A percentile compares a stretch with the other conserved stretches of the same genome.
Conservation (phyloP, 2,329 filamentous ascomycete species). For the Orbilia brochopaga region DNA sequence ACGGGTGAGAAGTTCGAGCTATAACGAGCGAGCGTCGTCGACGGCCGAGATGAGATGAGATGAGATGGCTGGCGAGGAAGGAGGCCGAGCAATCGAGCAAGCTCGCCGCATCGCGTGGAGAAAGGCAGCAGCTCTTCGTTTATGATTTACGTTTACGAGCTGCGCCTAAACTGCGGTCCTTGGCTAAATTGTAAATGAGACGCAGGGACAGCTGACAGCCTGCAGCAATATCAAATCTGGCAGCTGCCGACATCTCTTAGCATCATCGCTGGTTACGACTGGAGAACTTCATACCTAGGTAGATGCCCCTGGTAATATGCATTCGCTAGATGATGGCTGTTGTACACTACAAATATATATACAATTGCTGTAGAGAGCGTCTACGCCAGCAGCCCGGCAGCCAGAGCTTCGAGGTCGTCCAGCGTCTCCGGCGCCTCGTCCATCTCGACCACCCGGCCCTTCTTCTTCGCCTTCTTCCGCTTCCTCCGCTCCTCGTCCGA, state of each 20-base stretch:
- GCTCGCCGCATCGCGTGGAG: constrained; percentile 31
- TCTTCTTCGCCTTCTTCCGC: constrained; percentile 59
- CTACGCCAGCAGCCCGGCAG: constrained; percentile 69
- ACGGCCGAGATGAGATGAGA: constrained; percentile 1
- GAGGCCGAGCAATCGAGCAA: constrained; percentile 3
- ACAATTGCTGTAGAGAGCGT: background rate
- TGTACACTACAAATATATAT: constrained; percentile 14
- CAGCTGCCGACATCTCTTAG: background rate
- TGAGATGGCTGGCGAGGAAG: constrained; percentile 9
- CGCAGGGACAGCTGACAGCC: constrained; percentile 8
- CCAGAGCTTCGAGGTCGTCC: constrained; percentile 76
- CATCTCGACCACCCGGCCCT: constrained; percentile 62
- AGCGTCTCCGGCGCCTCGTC: constrained; percentile 67
- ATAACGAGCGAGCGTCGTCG: no score
- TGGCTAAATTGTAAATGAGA: constrained; percentile 18
- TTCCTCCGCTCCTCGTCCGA: constrained; percentile 65
- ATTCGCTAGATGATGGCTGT: background rate
- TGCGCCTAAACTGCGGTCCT: constrained; percentile 28
- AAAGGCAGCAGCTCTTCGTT: constrained; percentile 11
- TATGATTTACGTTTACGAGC: constrained; percentile 21
- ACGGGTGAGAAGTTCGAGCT: constrained; percentile 3
- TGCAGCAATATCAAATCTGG: no score
- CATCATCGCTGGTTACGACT: no score
- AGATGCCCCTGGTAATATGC: no score
- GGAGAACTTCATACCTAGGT: no score